Percentiles rank a stretch among this genome's conserved stretches.
Evolutionary conservation across 2,329 filamentous ascomycete species (phyloP).

Genomic region (Eutypa lata): DNA sequence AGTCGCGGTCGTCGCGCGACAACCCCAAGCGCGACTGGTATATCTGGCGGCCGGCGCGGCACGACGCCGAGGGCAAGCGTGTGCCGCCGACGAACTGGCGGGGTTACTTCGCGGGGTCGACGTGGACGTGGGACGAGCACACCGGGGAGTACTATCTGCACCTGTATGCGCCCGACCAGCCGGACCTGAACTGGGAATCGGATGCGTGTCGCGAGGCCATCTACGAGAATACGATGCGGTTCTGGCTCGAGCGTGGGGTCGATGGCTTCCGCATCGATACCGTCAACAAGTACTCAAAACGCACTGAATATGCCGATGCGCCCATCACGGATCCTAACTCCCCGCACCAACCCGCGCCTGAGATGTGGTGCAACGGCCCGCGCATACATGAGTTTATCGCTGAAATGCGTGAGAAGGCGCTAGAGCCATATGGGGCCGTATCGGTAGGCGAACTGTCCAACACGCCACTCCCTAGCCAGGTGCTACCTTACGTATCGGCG

Average conservation of each 20-base stretch:
- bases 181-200: constrained; percentile 77
- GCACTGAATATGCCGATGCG: constrained; percentile 53
- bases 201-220: constrained; percentile 63
- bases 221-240: constrained; percentile 63
- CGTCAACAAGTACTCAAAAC: constrained; percentile 65
- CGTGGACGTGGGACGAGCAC: constrained; percentile 51
- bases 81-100: constrained; percentile 59
- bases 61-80: constrained; percentile 49
- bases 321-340: constrained; percentile 38
- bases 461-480: constrained; percentile 48
- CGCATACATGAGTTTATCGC: constrained; percentile 59
- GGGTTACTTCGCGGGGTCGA: constrained; percentile 43
- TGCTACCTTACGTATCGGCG: constrained; percentile 53
- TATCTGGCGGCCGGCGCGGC: constrained; percentile 60
- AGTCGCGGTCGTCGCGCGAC: constrained; percentile 46
- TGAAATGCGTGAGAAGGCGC: constrained; percentile 53
- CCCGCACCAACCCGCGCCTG: constrained; percentile 39
- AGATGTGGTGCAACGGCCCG: constrained; percentile 59
- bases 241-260: constrained; percentile 69
- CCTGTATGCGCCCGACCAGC: constrained; percentile 67
- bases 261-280: constrained; percentile 67
- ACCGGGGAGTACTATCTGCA: constrained; percentile 54
- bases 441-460: constrained; percentile 62
- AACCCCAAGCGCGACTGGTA: constrained; percentile 60
- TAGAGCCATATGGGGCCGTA: constrained; percentile 54